A percentile compares a stretch with the other conserved stretches of the same genome.
These are phyloP conservation scores for Darksidea phi DNA, from an alignment of 495 filamentous ascomycete genomes.

Conservation along the genomic window DNA sequence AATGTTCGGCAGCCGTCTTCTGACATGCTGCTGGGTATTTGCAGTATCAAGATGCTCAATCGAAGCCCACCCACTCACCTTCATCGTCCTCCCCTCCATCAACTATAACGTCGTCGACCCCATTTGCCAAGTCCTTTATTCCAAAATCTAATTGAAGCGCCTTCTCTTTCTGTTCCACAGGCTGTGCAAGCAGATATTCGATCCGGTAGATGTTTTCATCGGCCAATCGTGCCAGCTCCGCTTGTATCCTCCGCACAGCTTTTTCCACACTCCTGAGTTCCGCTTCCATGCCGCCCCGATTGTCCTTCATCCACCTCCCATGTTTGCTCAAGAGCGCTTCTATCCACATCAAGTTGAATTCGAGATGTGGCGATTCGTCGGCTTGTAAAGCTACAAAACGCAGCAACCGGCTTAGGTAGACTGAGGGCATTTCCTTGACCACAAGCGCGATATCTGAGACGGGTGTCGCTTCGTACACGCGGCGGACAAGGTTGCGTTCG, in stretches of 20 bases:
- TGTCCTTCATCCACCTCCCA: conserved; percentile 77
- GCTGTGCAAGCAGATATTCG: conserved; percentile 66
- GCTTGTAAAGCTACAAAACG: conserved; percentile 81
- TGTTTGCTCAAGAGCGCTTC: conserved; percentile 78
- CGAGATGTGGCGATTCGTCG: conserved; percentile 88
- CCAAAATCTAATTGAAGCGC: conserved; percentile 6
- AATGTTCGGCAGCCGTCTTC: too few species aligned
- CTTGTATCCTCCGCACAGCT: conserved; percentile 72
- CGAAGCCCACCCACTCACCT: conserved; percentile 36
- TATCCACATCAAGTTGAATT: conserved; percentile 92
- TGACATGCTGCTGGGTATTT: too few species aligned
- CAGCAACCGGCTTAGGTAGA: conserved; percentile 81
- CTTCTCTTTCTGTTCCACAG: conserved; percentile 24
- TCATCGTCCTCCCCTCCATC: conserved; percentile 28
- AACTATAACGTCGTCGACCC: conserved; percentile 7
- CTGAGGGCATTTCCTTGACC: conserved; percentile 72
- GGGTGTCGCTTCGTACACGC: conserved; percentile 82
- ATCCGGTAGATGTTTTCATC: conserved; percentile 85
- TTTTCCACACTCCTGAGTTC: conserved; percentile 78
- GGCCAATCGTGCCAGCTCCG: conserved; percentile 58
- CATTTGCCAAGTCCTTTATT: neutral
- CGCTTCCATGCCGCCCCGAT: conserved; percentile 69
- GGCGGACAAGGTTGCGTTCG: conserved; percentile 69
- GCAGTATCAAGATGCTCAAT: conserved; percentile 1
- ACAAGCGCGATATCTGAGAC: conserved; percentile 72